phyloP scores from a whole-genome alignment of 2,329 filamentous ascomycete genomes.

The Monilinia fructigena region DNA sequence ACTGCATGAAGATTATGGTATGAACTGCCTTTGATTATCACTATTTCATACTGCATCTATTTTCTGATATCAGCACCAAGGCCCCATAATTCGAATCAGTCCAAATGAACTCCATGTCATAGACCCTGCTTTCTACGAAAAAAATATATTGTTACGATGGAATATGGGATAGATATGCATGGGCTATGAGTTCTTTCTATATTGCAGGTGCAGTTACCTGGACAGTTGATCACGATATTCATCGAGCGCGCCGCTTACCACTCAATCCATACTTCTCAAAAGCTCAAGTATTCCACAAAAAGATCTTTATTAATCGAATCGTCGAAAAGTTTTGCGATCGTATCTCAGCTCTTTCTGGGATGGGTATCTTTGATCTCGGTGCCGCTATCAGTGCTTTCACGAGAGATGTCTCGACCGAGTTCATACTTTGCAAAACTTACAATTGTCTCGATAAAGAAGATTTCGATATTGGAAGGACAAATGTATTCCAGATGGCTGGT shows the following conservation, averaged over 20 bases:
- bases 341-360: background rate
- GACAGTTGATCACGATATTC: conserved; percentile 20
- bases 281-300: conserved; percentile 26
- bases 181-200: conserved; percentile 24
- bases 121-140: conserved; percentile 34
- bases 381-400: conserved; percentile 21
- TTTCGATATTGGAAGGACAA: conserved; percentile 23
- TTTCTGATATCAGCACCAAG: conserved; percentile 12
- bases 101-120: conserved; percentile 38
- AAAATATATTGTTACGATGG: conserved; percentile 27
- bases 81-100: conserved; percentile 37
- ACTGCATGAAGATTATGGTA: conserved; percentile 30
- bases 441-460: conserved; percentile 24
- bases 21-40: background rate
- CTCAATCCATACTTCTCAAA: conserved; percentile 39
- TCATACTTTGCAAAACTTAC: conserved; percentile 22
- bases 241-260: conserved; percentile 24
- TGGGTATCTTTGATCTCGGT: conserved; percentile 17
- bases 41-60: background rate
- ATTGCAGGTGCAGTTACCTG: conserved; percentile 20
- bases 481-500: conserved; percentile 21
- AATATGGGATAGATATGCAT: conserved; percentile 30
- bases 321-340: conserved; percentile 22
- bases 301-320: background rate
- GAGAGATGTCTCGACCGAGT: conserved; percentile 20